Conservation (phyloP, 2,329 filamentous ascomycete species). For the Amphichorda felina region DNA sequence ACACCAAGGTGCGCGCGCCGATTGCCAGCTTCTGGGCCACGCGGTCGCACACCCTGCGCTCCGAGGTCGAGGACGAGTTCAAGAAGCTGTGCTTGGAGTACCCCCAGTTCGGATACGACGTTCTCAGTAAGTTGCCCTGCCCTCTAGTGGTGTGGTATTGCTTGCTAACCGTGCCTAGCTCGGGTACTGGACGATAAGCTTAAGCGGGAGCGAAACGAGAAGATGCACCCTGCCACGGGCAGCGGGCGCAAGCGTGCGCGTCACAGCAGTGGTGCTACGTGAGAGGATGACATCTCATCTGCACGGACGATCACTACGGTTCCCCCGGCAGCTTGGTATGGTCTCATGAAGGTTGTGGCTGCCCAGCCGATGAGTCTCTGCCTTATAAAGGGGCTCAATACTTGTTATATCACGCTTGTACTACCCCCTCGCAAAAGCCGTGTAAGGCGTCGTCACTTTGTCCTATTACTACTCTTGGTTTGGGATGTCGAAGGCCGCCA, state of each 20-base stretch:
- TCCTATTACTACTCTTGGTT: too few species aligned
- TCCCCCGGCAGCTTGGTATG: too few species aligned
- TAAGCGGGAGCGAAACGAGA: constrained; percentile 49
- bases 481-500: too few species aligned
- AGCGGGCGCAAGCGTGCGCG: constrained; percentile 46
- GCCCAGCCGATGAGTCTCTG: too few species aligned
- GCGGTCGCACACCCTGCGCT: constrained; percentile 65
- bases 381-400: too few species aligned
- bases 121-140: constrained; percentile 53
- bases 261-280: constrained; percentile 28
- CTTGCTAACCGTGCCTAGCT: constrained; percentile 26
- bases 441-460: too few species aligned
- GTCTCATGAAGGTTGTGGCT: too few species aligned
- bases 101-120: constrained; percentile 87
- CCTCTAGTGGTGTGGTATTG: constrained; percentile 5
- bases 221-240: constrained; percentile 36
- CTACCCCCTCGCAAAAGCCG: too few species aligned
- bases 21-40: constrained; percentile 88
- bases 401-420: too few species aligned
- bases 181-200: constrained; percentile 56
- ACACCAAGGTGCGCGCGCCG: constrained; percentile 64
- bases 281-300: not conserved
- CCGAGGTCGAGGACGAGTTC: constrained; percentile 83
- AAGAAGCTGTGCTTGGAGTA: constrained; percentile 74
- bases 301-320: too few species aligned